These are phyloP conservation scores for Paramecium caudatum DNA, from an alignment of 73 alveolate species.

Conservation along the genomic window DNA sequence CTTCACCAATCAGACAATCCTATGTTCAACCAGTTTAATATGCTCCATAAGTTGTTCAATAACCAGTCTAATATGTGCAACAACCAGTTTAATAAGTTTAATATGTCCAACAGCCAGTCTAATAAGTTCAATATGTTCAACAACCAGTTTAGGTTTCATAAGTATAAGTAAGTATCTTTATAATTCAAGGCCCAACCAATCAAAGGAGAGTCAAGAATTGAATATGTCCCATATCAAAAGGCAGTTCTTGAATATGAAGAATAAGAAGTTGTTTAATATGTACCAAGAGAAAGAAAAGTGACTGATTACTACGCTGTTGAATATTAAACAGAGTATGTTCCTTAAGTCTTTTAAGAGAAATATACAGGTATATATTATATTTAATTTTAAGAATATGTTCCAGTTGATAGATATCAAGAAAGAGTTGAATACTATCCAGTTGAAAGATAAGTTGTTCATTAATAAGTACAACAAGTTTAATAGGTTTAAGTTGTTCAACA, in stretches of 20 bases:
- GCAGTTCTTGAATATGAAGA: conserved; percentile 76
- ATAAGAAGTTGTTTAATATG: conserved; percentile 67
- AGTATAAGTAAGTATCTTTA: conserved; percentile 4
- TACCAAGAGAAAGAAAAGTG: conserved; percentile 76
- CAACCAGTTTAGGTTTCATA: not conserved
- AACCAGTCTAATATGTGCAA: not conserved
- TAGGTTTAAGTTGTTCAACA: not conserved
- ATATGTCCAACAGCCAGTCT: conserved; percentile 29
- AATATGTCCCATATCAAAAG: conserved; percentile 72
- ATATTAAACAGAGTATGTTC: conserved; percentile 74
- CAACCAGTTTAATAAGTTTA: conserved; percentile 3
- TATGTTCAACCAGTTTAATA: conserved; percentile 48
- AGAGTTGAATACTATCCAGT: conserved; percentile 72
- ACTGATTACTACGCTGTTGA: conserved; percentile 78
- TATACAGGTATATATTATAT: conserved; percentile 21
- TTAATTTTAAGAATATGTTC: conserved; percentile 38
- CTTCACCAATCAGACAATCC: conserved; percentile 61
- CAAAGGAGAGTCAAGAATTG: conserved; percentile 78
- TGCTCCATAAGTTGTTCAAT: conserved; percentile 31
- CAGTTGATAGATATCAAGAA: conserved; percentile 68
- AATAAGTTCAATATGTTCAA: conserved; percentile 2
- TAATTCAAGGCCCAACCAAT: conserved; percentile 10
- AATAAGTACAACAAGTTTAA: conserved; percentile 60
- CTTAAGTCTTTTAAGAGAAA: conserved; percentile 76
- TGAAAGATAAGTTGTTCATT: conserved; percentile 59